These are phyloP conservation scores for Neurospora sp. DNA, from an alignment of 495 filamentous ascomycete genomes.

Conservation along the genomic window DNA sequence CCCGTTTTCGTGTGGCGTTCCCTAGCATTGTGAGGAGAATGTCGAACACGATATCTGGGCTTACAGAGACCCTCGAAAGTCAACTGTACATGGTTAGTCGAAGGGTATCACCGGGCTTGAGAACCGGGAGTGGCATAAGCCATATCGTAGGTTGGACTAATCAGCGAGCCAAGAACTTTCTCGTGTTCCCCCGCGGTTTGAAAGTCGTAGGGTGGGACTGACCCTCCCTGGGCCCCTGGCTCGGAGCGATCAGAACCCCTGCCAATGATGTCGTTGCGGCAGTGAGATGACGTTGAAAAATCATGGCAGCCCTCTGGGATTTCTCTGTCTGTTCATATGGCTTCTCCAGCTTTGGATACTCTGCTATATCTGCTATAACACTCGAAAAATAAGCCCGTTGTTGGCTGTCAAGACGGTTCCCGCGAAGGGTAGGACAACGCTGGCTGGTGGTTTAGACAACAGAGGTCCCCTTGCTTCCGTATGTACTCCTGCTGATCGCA, in stretches of 20 bases:
- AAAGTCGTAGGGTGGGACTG: neutral
- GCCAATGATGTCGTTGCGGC: slow-evolving; percentile 16
- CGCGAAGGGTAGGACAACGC: neutral
- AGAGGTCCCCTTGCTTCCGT: neutral
- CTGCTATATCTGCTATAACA: neutral
- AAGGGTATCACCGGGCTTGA: neutral
- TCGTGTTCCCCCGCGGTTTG: neutral
- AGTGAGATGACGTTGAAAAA: slow-evolving; percentile 5
- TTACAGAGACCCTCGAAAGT: neutral
- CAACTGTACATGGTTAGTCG: neutral
- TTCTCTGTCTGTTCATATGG: slow-evolving; percentile 2
- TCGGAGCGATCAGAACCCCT: slow-evolving; percentile 4
- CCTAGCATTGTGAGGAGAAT: neutral
- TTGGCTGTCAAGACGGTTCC: neutral
- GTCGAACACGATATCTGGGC: neutral
- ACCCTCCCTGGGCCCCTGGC: neutral
- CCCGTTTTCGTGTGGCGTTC: neutral
- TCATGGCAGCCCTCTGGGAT: slow-evolving; percentile 1
- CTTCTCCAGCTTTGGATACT: neutral
- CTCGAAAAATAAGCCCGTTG: neutral
- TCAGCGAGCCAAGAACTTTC: neutral
- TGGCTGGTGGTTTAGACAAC: neutral
- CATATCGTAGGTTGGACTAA: neutral
- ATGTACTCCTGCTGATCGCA: neutral
- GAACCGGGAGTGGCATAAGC: neutral